Conservation (phyloP, 768 basidiomycete species). For the Cyclocybe aegerita region DNA sequence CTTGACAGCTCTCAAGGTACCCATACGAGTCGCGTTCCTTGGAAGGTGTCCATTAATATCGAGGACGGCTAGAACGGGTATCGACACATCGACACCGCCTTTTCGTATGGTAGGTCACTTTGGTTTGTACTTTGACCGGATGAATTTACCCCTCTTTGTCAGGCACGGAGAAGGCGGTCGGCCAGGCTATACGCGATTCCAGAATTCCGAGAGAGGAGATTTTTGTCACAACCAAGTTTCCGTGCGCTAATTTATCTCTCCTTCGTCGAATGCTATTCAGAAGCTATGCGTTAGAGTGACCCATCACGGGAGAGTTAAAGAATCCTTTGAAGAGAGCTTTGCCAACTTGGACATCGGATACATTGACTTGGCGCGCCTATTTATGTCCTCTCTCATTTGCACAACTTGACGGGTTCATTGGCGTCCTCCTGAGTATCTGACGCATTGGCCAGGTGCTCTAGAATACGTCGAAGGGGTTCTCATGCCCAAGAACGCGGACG, state of each 20-base stretch:
- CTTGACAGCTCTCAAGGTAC: no score
- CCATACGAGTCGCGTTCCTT: no score
- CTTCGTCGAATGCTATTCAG: neutral
- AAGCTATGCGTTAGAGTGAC: conserved; percentile 26
- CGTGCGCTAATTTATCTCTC: conserved; percentile 21
- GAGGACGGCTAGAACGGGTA: no score
- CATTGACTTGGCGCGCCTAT: conserved; percentile 40
- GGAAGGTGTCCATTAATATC: no score
- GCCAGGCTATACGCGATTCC: conserved; percentile 43
- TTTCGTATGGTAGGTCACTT: no score
- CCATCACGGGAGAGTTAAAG: conserved; percentile 34
- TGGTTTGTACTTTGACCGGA: no score
- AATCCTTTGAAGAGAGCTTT: conserved; percentile 42
- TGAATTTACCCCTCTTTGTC: no score
- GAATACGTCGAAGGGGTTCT: conserved; percentile 22
- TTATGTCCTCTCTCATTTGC: neutral
- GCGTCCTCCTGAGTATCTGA: conserved; percentile 35
- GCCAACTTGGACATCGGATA: conserved; percentile 41
- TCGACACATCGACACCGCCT: no score
- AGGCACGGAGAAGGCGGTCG: conserved; percentile 26
- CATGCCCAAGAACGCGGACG: conserved; percentile 30
- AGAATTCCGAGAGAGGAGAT: conserved; percentile 48
- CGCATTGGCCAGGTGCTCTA: conserved; percentile 49
- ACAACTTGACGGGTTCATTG: neutral
- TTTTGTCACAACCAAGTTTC: conserved; percentile 53